Base-by-base conservation (phyloP, 768 basidiomycete genomes). In the Pleurotus tuoliensis region DNA sequence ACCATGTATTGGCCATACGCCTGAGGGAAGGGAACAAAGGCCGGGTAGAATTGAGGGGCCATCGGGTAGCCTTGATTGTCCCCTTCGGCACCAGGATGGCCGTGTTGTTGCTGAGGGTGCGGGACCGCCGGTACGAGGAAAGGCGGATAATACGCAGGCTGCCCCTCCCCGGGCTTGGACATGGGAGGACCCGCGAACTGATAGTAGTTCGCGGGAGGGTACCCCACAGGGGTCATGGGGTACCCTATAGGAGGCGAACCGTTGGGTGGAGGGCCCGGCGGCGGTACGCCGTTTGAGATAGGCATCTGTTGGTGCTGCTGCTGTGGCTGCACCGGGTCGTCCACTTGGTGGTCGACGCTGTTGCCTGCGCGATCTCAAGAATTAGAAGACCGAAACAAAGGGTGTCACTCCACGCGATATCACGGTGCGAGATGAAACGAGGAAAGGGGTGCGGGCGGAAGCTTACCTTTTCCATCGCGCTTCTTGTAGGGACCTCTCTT, bases 401-500 rank as follows among this genome's bases (percentile, higher is more conserved):
- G 52, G 11, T 47, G 63, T 63, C 61, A 66, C 57, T 64, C 61
- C 58, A 65, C 61, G 56, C 58, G 61, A 61, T 54, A 62, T 60
- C 58, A 50, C 48, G 55, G 76, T 56, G 70, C 73, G 22, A 69
- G 74, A 58, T 69, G 68, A 60, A 60, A 56, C 50, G 50, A 64
- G 62, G 70, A 64, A 62, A 51, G 62, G 68, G 60, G 55, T 47
- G 49, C 63, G 62, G 70, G 63, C 61, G 53, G 61, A 68, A 60
- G 71, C 85, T 72, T 67, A 90, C 89, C 82, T 82, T 87, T 90
- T 82, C 83, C 85, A 88, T 90, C 89, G 84, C 88, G 89, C 84
- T 92, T 92, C 90, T 92, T 92, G 87, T 92, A 92, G 71, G 90
- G 90, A 45, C 90, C 90, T 66, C 90, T 76, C 77, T 91, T 92